A percentile compares a stretch with the other conserved stretches of the same genome.
These are phyloP conservation scores for Cardiospermum halicacabum DNA, from an alignment of 345 rosid genomes.

Conservation along the genomic window DNA sequence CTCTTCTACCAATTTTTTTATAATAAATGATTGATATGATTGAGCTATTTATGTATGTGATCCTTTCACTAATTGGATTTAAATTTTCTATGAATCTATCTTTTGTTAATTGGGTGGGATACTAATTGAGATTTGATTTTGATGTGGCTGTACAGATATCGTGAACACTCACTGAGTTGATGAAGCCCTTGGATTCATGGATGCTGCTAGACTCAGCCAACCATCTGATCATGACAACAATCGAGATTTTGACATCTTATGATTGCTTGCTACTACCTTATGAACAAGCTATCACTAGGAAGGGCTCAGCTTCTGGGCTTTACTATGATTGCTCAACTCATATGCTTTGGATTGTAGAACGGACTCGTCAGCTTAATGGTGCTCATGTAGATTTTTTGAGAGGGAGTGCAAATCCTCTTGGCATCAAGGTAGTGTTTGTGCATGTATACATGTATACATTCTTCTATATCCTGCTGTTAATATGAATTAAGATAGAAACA, in stretches of 20 bases:
- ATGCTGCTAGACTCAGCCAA: constrained; percentile 32
- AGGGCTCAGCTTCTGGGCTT: constrained; percentile 37
- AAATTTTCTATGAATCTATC: neutral
- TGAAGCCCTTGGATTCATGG: constrained; percentile 39
- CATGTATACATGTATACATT: too few species aligned
- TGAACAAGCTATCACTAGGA: constrained; percentile 39
- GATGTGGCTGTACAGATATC: constrained; percentile 20
- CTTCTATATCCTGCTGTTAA: neutral
- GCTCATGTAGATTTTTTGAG: constrained; percentile 39
- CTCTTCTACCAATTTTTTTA: neutral
- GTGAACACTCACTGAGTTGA: constrained; percentile 38
- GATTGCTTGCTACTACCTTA: constrained; percentile 40
- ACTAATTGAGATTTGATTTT: neutral
- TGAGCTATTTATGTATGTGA: too few species aligned
- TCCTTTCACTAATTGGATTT: too few species aligned
- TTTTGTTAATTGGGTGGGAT: neutral
- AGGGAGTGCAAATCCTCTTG: constrained; percentile 38
- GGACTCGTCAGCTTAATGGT: constrained; percentile 40
- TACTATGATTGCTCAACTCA: constrained; percentile 40
- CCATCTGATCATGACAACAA: constrained; percentile 32
- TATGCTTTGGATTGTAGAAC: constrained; percentile 42
- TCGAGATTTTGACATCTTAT: constrained; percentile 38
- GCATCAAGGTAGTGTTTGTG: constrained; percentile 25
- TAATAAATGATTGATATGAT: neutral
- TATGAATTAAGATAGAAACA: too few species aligned